Conservation (phyloP, 371 early-diverging fungal genomes). For the Mortierella sp. region DNA sequence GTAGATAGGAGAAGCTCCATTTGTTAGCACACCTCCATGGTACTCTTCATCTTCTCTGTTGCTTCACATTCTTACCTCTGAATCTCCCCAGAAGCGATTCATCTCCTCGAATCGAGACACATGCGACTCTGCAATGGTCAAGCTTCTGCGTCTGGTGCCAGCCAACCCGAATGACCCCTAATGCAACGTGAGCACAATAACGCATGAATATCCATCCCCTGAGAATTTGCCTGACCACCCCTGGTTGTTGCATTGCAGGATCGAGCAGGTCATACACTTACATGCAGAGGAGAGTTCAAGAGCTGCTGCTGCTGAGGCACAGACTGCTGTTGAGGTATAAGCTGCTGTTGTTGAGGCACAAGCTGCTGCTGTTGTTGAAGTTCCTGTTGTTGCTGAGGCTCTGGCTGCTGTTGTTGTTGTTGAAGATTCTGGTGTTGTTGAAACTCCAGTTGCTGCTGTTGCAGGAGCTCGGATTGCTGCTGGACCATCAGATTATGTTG, state of each 20-base stretch:
- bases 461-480: too few relatives aligned
- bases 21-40: too few relatives aligned
- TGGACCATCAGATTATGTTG: too few relatives aligned
- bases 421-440: slow-evolving; percentile 8
- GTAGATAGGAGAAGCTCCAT: not conserved
- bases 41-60: not conserved
- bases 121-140: not conserved
- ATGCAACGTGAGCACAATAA: too few relatives aligned
- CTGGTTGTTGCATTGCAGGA: too few relatives aligned
- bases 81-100: slow-evolving; percentile 19
- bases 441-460: too few relatives aligned
- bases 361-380: slow-evolving; percentile 7
- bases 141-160: not conserved
- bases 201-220: too few relatives aligned
- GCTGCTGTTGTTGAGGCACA: slow-evolving; percentile 4
- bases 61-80: slow-evolving; percentile 12
- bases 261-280: too few relatives aligned
- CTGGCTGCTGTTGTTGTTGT: slow-evolving; percentile 10
- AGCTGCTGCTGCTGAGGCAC: too few relatives aligned
- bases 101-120: slow-evolving; percentile 14
- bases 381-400: slow-evolving; percentile 6
- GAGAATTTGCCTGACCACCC: too few relatives aligned
- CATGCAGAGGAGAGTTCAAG: not conserved
- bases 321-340: not conserved
- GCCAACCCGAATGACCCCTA: not conserved